Conservation (phyloP, 305 asterid species). For the Petunia hybrid region DNA sequence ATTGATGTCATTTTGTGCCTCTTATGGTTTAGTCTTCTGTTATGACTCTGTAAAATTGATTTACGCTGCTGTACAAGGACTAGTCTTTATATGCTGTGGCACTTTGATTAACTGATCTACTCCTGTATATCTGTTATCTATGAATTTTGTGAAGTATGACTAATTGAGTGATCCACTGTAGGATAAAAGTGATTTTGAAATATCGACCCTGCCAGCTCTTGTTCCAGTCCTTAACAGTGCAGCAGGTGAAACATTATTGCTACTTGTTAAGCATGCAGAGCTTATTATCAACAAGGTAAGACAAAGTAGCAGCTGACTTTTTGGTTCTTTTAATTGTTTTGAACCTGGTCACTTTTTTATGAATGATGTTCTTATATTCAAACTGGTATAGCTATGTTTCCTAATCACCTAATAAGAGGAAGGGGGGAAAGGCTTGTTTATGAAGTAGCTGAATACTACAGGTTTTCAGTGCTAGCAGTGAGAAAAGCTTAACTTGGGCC, state of each 20-base stretch:
- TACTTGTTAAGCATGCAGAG: slow-evolving; percentile 93
- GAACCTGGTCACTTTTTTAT: not conserved
- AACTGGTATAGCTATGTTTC: slow-evolving; percentile 18
- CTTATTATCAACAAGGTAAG: slow-evolving; percentile 93
- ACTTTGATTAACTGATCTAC: slow-evolving; percentile 3
- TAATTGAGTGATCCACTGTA: slow-evolving; percentile 49
- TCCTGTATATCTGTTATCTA: slow-evolving; percentile 17
- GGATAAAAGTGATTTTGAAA: slow-evolving; percentile 97
- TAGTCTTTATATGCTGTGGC: slow-evolving; percentile 25
- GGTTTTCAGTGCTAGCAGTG: slow-evolving; percentile 24
- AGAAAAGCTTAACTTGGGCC: not conserved
- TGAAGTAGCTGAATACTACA: slow-evolving; percentile 14
- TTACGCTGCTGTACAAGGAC: slow-evolving; percentile 15
- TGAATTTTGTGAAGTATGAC: slow-evolving; percentile 23
- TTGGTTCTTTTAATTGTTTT: slow-evolving; percentile 3
- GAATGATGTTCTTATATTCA: not conserved
- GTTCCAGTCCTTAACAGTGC: slow-evolving; percentile 92
- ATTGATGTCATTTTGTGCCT: not conserved
- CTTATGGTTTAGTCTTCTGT: slow-evolving; percentile 19
- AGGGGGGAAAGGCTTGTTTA: slow-evolving; percentile 12
- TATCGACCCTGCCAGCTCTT: slow-evolving; percentile 96
- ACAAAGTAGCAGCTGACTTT: slow-evolving; percentile 27
- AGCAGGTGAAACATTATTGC: slow-evolving; percentile 90
- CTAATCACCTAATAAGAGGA: slow-evolving; percentile 12
- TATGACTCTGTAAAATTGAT: not conserved